Evolutionary conservation across 768 basidiomycete genomes (phyloP), one percentile per base, ranked within the genome.

Genomic region (Boletus sp.): DNA sequence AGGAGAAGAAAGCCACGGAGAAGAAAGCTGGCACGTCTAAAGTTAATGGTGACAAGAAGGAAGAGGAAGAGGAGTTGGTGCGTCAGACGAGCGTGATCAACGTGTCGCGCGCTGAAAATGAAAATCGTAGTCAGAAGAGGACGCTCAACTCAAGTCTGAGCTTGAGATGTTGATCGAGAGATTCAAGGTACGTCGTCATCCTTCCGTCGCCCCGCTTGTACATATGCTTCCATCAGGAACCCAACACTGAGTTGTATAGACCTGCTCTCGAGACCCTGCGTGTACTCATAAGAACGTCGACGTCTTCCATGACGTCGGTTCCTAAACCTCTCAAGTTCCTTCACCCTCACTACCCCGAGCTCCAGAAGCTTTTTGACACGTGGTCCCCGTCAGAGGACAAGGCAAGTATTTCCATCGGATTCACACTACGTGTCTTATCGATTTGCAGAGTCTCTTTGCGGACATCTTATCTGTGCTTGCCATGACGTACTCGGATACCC

Each of bases 261-360:
- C 88, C 95, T 23, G 93, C 96, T 27, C 79, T 99, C 14, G 96
- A 99, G 75, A 93, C 93, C 4, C 80, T 99, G 10, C 83, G 96
- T 45, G 93, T 90, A 7, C 78, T 98, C 40, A 98, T 98, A 65
- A 81, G 93, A 66, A 98, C 96, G 7, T 94, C 94, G 11, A 99
- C 97, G 4, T 95, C 92, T 15, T 97, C 94, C 7, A 98, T 99
- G 96, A 99, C 97, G 11, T 95, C 93, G 23, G 96, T 99, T 10
- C 97, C 97, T 1, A 98, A 99, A 76, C 97, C 97, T 29, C 81
- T 99, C 54, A 99, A 99, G 75, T 99, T 99, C 74, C 81, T 99
- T 30, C 87, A 94, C 52, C 95, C 94, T 33, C 88, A 93, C 69
- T 99, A 96, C 69, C 90, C 88, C 45, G 86, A 84, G 54, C 81